Percentiles rank a stretch among this genome's conserved stretches.
Conservation (phyloP, 1,284 basidiomycete species). For the Trichosporon inkin region DNA sequence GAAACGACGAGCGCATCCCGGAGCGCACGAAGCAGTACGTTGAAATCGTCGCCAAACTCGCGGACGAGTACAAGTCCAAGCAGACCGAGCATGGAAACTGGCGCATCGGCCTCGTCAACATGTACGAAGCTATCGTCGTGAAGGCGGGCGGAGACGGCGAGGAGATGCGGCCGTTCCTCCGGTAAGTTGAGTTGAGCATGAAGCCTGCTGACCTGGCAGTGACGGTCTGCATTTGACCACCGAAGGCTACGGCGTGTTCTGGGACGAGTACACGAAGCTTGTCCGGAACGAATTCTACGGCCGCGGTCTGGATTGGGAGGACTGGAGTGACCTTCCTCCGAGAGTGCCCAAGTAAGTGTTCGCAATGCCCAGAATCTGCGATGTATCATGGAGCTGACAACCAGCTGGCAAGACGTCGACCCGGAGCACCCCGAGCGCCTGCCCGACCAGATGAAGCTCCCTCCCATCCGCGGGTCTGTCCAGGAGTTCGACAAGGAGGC, state of each 20-base stretch:
- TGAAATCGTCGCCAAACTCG: conserved; percentile 63
- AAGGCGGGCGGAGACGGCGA: conserved; percentile 56
- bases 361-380: too few relatives aligned
- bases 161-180: conserved; percentile 45
- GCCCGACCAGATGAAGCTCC: conserved; percentile 13
- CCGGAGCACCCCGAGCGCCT: conserved; percentile 7
- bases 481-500: neutral
- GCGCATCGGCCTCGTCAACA: conserved; percentile 61
- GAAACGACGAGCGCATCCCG: conserved; percentile 55
- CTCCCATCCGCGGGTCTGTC: conserved; percentile 11
- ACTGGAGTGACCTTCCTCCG: conserved; percentile 27
- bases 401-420: conserved; percentile 18
- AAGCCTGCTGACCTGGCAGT: conserved; percentile 15
- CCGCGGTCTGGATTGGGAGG: conserved; percentile 37
- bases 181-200: neutral
- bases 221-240: conserved; percentile 75
- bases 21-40: conserved; percentile 62
- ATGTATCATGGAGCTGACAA: neutral
- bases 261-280: conserved; percentile 59
- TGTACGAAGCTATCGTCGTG: conserved; percentile 61
- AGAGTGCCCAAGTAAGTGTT: conserved; percentile 20
- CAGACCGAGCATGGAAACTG: conserved; percentile 14
- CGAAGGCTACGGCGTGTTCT: conserved; percentile 68
- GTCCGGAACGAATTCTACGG: conserved; percentile 56
- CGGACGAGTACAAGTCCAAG: conserved; percentile 49